Conservation (phyloP, 306 rosid genomes). For the Urtica urens region DNA sequence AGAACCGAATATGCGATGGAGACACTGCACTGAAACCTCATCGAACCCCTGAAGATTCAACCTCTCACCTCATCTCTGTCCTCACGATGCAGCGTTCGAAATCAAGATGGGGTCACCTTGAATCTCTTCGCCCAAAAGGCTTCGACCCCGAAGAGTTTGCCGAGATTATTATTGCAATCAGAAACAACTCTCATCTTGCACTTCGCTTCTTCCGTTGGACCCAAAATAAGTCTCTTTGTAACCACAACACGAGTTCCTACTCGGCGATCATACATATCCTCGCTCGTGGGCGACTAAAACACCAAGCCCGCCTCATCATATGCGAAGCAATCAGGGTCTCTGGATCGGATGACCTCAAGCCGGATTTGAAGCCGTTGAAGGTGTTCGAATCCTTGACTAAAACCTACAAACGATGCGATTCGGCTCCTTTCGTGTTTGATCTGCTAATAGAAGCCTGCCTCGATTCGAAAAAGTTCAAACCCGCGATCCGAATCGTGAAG, state of each 20-base stretch:
- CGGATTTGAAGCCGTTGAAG: conserved; percentile 31
- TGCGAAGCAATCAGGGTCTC: conserved; percentile 29
- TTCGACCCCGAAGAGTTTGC: conserved; percentile 43
- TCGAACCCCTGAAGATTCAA: conserved; percentile 2
- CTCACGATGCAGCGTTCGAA: conserved; percentile 65
- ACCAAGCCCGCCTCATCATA: conserved; percentile 44
- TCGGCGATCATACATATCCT: conserved; percentile 61
- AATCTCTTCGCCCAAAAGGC: conserved; percentile 39
- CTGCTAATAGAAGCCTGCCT: conserved; percentile 52
- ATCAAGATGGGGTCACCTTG: conserved; percentile 60
- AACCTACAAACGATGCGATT: conserved; percentile 47
- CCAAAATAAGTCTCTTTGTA: conserved; percentile 40
- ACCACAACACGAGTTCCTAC: conserved; percentile 47
- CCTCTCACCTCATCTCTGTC: conserved; percentile 34
- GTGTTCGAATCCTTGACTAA: conserved; percentile 48
- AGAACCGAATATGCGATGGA: too few species aligned
- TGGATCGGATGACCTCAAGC: not conserved
- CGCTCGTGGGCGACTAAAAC: conserved; percentile 48
- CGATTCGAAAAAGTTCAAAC: conserved; percentile 38
- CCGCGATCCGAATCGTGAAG: conserved; percentile 37
- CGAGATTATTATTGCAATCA: conserved; percentile 36
- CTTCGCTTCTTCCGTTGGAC: conserved; percentile 60
- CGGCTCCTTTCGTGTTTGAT: conserved; percentile 77
- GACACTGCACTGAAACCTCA: too few species aligned
- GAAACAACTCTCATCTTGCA: conserved; percentile 65